Base-by-base conservation (phyloP, 352 stramenopile genomes). In the Pythium oligandrum region DNA sequence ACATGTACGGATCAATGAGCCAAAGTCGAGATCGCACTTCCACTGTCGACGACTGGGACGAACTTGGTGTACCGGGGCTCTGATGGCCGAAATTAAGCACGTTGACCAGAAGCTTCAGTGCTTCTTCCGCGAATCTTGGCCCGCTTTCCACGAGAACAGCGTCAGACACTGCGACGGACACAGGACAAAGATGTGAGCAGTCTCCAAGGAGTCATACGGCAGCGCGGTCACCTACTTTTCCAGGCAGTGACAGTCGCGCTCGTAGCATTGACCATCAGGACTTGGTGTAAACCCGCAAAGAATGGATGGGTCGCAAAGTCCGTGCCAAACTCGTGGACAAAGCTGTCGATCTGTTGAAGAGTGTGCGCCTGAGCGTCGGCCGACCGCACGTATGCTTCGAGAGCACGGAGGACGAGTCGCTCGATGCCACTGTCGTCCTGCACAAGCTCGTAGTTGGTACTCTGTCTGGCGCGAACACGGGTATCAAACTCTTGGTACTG, bases 261-360 rank as follows among this genome's bases (percentile, higher is more conserved):
- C 45, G 76, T 65, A 11, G 87, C 55, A 40, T 89, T 91, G 70
- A 66, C 83, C 48, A 75, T 67, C 12, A 91, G 55, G 32, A 77
- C 57, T 33, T 70, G 57, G n/a, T 53, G 66, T 6, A 91, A 63
- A 3, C 81, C 81, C 5, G 70, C 75, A 12, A 91, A 51, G 42
- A 91, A 87, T n/a, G 81, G 78, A 55, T 91, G 81, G 26, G 59
- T 78, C 31, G 73, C 81, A 36, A 91, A 66, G 35, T 85, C 79
- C 12, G 68, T 34, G 3, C 61, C 10, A 35, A 83, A 62, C 12
- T 69, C 62, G 49, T 73, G 59, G 32, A 87, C 59, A 44, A 88
- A 90, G n/a, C 53, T 53, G 7, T 72, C 63, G 37, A 75, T 68
- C 31, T 57, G 61, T 1, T 68, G 51, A 30, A 75, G 65, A 56